These are phyloP conservation scores for Triticum aestivum DNA, from an alignment of 176 grass and related monocot species.

Conservation along the genomic window DNA sequence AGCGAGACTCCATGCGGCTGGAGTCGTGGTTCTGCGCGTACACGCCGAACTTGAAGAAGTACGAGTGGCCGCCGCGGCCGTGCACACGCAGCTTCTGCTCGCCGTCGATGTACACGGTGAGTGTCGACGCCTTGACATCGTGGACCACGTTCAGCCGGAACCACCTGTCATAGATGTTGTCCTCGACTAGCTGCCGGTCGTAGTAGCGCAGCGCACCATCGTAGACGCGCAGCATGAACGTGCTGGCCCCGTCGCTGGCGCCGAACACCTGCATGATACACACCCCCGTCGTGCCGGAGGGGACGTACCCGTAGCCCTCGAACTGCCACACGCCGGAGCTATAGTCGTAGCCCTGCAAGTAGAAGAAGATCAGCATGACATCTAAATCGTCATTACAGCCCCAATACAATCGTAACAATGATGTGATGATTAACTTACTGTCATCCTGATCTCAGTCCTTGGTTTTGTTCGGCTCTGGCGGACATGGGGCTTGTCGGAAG, in stretches of 20 bases:
- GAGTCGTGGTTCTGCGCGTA: slow-evolving; percentile 25
- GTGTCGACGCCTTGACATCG: neutral
- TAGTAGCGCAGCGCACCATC: slow-evolving; percentile 24
- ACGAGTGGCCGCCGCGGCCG: slow-evolving; percentile 4
- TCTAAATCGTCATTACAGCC: too few relatives aligned
- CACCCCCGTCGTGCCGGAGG: slow-evolving; percentile 34
- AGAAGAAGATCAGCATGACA: too few relatives aligned
- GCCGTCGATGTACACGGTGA: slow-evolving; percentile 42
- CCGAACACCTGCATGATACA: slow-evolving; percentile 55
- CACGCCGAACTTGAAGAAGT: slow-evolving; percentile 60
- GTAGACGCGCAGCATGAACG: slow-evolving; percentile 51
- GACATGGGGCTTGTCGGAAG: slow-evolving; percentile 32
- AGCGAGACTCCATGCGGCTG: slow-evolving; percentile 30
- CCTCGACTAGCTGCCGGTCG: slow-evolving; percentile 14
- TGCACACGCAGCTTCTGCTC: neutral
- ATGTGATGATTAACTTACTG: neutral
- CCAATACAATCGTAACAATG: too few relatives aligned
- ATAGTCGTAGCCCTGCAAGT: too few relatives aligned
- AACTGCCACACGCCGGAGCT: slow-evolving; percentile 49
- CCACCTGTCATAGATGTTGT: slow-evolving; percentile 46
- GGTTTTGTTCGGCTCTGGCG: neutral
- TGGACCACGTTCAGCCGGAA: slow-evolving; percentile 64
- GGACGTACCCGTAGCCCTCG: slow-evolving; percentile 40
- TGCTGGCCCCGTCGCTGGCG: neutral
- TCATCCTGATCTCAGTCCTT: slow-evolving; percentile 51